These are phyloP conservation scores for Pyrrhoderma noxium DNA, from an alignment of 1,284 basidiomycete genomes.

Conservation along the genomic window DNA sequence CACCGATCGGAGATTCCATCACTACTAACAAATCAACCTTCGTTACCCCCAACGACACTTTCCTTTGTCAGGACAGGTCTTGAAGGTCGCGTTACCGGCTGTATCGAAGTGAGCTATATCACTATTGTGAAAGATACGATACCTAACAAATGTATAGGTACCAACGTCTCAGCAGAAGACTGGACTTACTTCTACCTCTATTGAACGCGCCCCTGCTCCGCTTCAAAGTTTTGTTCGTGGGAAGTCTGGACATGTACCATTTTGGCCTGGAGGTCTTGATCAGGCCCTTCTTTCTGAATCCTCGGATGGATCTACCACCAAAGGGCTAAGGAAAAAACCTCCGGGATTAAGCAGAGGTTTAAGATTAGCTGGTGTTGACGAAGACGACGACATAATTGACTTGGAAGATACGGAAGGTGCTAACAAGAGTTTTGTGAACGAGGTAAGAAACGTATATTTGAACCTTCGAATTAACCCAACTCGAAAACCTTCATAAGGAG, in stretches of 20 bases:
- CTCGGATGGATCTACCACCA: conserved; percentile 17
- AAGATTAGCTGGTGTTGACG: conserved; percentile 1
- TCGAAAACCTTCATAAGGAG: neutral
- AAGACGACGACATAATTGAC: conserved; percentile 25
- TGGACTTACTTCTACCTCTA: conserved; percentile 73
- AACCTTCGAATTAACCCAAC: too few relatives aligned
- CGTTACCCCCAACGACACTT: conserved; percentile 72
- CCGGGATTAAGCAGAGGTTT: conserved; percentile 18
- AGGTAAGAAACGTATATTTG: too few relatives aligned
- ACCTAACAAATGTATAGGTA: conserved; percentile 32
- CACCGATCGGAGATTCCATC: conserved; percentile 51
- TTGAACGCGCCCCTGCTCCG: conserved; percentile 76
- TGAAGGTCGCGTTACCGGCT: conserved; percentile 73
- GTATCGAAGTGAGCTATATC: conserved; percentile 51
- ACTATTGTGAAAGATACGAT: neutral
- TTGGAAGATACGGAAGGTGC: conserved; percentile 29
- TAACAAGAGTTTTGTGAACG: conserved; percentile 33
- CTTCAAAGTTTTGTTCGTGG: conserved; percentile 83
- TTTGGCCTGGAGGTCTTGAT: conserved; percentile 85
- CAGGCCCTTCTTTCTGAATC: conserved; percentile 30
- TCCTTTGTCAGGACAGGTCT: conserved; percentile 74
- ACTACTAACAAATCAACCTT: conserved; percentile 55
- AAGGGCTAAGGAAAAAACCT: conserved; percentile 16
- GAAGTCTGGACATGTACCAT: conserved; percentile 88
- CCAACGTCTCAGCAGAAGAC: conserved; percentile 41